Base-by-base conservation (phyloP, 1,284 basidiomycete genomes). In the Ceratobasidium sp. region DNA sequence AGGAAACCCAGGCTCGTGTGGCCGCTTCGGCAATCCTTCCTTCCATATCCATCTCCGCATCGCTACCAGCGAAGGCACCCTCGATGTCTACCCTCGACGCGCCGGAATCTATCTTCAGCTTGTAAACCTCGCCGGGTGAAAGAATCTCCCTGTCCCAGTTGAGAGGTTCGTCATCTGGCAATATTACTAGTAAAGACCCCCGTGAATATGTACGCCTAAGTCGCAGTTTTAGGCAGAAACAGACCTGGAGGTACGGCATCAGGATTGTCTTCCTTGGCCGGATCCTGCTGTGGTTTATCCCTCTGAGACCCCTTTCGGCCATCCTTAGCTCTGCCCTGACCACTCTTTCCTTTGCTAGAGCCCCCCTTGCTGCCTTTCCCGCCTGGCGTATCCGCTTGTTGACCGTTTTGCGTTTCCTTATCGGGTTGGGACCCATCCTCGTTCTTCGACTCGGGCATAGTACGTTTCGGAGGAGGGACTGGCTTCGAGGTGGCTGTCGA, bases 1-100 rank as follows among this genome's bases (percentile, higher is more conserved):
- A 59, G 9, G 66, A 71, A n/a, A 71, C 27, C 66, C 66, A 71
- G 22, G 66, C 66, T 29, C 66, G 66, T 16, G 31, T 59, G 1
- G 43, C 66, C 24, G 53, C 66, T 71, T 71, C 66, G 11, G 27
- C 54, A 7, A 59, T 29, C 41, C 66, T 54, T 19, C 24, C 66
- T 48, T 58, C 43, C 34, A 71, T 24, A 24, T 59, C 43, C 29
- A 56, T n/a, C 11, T 24, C 29, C 2, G 9, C 54, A 2, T 48
- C 54, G 22, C 56, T 34, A 5, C 66, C 66, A 24, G 48, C 48
- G 19, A 71, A 71, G 14, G 53, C 7, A 27, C 11, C 29, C 14
- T 71, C 41, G 6, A 71, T 41, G 1, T 48, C 66, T 9, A 34
- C 31, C 9, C 31, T 31, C 9, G 66, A 71, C 13, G 29, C 27